Evolutionary conservation across 768 basidiomycete species (phyloP).

Genomic region (Rubroboletus satanas): DNA sequence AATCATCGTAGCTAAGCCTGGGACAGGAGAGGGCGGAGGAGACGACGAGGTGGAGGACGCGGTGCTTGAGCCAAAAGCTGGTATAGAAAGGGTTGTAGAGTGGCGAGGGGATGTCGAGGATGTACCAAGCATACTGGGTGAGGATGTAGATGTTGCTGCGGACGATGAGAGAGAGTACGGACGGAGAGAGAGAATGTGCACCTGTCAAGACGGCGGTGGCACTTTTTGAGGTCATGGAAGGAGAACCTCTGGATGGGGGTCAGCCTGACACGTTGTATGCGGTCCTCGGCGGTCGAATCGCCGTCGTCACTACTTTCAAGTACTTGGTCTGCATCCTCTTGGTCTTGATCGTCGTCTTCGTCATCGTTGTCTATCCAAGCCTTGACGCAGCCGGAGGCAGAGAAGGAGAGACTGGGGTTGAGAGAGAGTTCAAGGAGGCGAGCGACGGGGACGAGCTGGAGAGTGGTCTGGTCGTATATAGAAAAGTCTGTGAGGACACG

Average conservation of each 20-base stretch:
- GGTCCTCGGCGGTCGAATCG: conserved; percentile 1
- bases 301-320: neutral
- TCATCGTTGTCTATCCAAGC: conserved; percentile 34
- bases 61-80: conserved; percentile 48
- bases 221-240: conserved; percentile 38
- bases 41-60: conserved; percentile 47
- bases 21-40: conserved; percentile 33
- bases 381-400: conserved; percentile 38
- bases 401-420: conserved; percentile 27
- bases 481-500: conserved; percentile 52
- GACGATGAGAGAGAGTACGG: conserved; percentile 9
- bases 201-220: conserved; percentile 40
- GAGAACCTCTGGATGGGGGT: conserved; percentile 45
- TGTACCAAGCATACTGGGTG: conserved; percentile 67
- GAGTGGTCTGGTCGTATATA: conserved; percentile 42
- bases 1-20: conserved; percentile 38
- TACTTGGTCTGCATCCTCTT: conserved; percentile 18
- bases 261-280: conserved; percentile 35
- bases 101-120: conserved; percentile 48
- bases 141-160: conserved; percentile 60
- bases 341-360: conserved; percentile 21
- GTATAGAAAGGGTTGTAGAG: conserved; percentile 45
- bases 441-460: conserved; percentile 39
- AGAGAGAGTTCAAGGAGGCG: conserved; percentile 34
- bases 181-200: conserved; percentile 17